Evolutionary conservation across 2,329 filamentous ascomycete species (phyloP), one percentile per base, ranked within the genome.

Genomic region (Elsinoe batatas): DNA sequence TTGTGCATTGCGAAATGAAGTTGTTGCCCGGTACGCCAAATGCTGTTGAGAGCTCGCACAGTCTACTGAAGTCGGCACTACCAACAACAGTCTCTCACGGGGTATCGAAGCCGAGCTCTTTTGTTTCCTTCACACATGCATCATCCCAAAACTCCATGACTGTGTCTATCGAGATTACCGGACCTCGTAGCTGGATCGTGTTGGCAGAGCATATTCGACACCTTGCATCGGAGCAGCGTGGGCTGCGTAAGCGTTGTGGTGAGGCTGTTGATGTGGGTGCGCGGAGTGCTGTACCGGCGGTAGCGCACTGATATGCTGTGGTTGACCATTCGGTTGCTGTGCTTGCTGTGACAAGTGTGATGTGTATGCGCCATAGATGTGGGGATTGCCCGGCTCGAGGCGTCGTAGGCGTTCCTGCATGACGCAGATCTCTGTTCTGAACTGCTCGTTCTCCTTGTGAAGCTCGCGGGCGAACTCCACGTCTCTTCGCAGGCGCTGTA

Each of bases 331-430:
- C 18, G 37, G 32, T 35, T 42, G 53, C 10, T 20, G 8, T 17
- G 26, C 63, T 53, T 71, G 67, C 56, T 74, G 71, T 32, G 69
- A 71, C 33, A 77, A 64, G 60, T 70, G 65, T 17, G 66, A 67
- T 1, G 74, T 75, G 66, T 73, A 72, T 54, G 65, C 68, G 47
- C 75, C 75, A 59, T 76, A 78, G 6, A 77, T 69, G 56, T 77
- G 75, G 30, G 72, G 67, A 18, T 67, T 69, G 58, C 65, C 67
- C 5, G 75, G 73, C 54, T 78, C 75, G n/a, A 71, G 56, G 38
- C 72, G 71, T 36, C 71, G 70, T 7, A 77, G 66, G 46, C 72
- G 70, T 54, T 73, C 69, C 64, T 73, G 76, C 58, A 75, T 71
- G 35, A 74, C 66, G 44, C 68, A 65, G 3, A 77, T 57, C 60